A percentile compares a stretch with the other conserved stretches of the same genome.
Evolutionary conservation across 495 filamentous ascomycete species (phyloP).

Genomic region (Tuber brumale): DNA sequence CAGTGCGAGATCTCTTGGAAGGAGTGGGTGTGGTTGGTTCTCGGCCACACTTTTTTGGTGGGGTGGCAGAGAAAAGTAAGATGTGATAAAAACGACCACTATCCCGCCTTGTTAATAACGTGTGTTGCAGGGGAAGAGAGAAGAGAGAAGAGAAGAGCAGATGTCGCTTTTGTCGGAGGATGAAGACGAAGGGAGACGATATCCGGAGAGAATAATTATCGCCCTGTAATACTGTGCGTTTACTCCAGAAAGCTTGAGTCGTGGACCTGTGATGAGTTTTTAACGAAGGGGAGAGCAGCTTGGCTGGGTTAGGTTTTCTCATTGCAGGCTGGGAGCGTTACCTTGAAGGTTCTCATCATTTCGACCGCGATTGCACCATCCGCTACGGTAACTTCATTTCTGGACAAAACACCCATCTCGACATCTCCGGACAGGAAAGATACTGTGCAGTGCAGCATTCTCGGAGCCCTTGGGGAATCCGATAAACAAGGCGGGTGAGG

Average conservation of each 20-base stretch:
- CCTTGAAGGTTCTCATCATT: constrained; percentile 38
- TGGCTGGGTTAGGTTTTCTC: constrained; percentile 30
- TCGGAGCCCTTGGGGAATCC: not conserved
- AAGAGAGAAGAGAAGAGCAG: not conserved
- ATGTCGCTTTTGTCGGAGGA: constrained; percentile 8
- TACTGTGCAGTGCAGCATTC: not conserved
- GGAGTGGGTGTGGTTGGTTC: constrained; percentile 23
- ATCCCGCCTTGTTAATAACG: not conserved
- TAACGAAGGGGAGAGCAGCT: constrained; percentile 29
- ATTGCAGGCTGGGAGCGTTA: constrained; percentile 11
- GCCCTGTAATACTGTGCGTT: not conserved
- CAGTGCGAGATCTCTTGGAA: constrained; percentile 13
- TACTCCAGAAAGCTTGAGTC: not conserved
- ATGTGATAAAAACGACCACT: constrained; percentile 1
- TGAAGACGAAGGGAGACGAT: constrained; percentile 14
- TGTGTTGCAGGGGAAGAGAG: not conserved
- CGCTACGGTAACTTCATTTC: not conserved
- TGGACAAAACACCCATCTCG: not conserved
- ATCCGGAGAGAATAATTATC: not conserved
- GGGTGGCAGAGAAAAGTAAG: constrained; percentile 13
- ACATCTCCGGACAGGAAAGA: not conserved
- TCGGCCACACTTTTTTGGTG: constrained; percentile 25
- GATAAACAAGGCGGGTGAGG: not conserved
- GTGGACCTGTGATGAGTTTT: constrained; percentile 28
- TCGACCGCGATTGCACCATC: constrained; percentile 38